Conservation (phyloP, 306 rosid genomes). For the Quercus gilva region DNA sequence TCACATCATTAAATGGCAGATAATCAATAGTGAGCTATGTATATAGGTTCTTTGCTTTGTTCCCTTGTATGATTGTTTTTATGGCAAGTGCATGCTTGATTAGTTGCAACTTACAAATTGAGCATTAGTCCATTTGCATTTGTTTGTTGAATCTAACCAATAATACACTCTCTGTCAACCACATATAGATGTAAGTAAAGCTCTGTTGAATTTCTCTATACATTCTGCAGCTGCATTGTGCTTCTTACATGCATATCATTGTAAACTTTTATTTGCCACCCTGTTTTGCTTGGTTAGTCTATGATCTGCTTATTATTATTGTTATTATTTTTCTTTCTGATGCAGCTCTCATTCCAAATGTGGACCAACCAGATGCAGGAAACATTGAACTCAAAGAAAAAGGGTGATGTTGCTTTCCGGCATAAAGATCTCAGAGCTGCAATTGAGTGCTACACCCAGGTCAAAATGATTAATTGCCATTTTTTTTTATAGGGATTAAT, state of each 20-base stretch:
- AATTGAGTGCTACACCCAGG: conserved; percentile 76
- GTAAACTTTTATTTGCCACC: background rate
- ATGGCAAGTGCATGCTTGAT: background rate
- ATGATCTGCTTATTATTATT: conserved; percentile 2
- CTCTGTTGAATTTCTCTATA: conserved; percentile 4
- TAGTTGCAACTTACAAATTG: background rate
- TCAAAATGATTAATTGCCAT: conserved; percentile 17
- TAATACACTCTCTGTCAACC: background rate
- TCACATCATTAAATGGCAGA: background rate
- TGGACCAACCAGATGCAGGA: conserved; percentile 99
- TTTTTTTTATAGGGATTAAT: background rate
- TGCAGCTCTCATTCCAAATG: conserved; percentile 98
- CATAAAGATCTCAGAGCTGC: conserved; percentile 72
- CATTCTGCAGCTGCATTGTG: background rate
- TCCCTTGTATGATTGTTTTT: background rate
- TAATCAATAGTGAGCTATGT: background rate
- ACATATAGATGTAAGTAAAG: background rate
- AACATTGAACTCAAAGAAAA: conserved; percentile 84
- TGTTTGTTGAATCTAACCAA: background rate
- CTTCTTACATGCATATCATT: background rate
- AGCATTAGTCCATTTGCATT: background rate
- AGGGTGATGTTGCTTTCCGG: conserved; percentile 83
- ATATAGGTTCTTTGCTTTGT: background rate
- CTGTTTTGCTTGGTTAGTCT: conserved; percentile 1
- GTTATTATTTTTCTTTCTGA: background rate